Conservation (phyloP, 129 eudicot genomes). For the Erigeron canadensis region DNA sequence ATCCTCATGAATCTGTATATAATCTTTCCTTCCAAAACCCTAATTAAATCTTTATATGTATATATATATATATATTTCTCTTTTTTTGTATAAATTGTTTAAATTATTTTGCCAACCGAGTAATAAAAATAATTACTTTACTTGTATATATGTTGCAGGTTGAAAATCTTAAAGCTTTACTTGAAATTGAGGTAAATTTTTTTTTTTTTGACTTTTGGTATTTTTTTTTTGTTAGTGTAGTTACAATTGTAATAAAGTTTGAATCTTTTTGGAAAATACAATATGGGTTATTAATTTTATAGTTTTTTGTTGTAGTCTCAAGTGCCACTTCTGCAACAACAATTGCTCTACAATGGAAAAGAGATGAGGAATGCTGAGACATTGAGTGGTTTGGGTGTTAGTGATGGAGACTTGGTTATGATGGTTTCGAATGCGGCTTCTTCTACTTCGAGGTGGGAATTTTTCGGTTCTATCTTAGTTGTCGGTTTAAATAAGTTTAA, state of each 20-base stretch:
- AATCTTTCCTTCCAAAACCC: slow-evolving; percentile 25
- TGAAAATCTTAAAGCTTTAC: slow-evolving; percentile 89
- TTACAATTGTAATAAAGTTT: not conserved
- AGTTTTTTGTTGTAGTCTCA: slow-evolving; percentile 44
- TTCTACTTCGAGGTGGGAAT: slow-evolving; percentile 60
- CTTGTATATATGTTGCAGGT: slow-evolving; percentile 45
- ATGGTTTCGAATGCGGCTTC: slow-evolving; percentile 66
- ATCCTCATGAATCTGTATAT: slow-evolving; percentile 82
- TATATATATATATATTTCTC: too few species aligned
- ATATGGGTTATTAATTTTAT: slow-evolving; percentile 2
- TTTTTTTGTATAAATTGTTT: slow-evolving; percentile 14
- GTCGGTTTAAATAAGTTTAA: too few species aligned
- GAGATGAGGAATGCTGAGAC: slow-evolving; percentile 85
- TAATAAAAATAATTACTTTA: not conserved
- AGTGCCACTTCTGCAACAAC: slow-evolving; percentile 87
- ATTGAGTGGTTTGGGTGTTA: slow-evolving; percentile 75
- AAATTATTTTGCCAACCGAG: not conserved
- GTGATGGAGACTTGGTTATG: slow-evolving; percentile 93
- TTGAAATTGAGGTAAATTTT: slow-evolving; percentile 87
- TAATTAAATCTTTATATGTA: slow-evolving; percentile 5
- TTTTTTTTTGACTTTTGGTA: slow-evolving; percentile 14
- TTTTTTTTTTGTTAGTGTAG: not conserved
- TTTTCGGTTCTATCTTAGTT: not conserved
- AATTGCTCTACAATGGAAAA: slow-evolving; percentile 77
- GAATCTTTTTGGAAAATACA: not conserved